Base-by-base conservation (phyloP, 805 yeast species). In the Hanseniaspora jakobsenii region DNA sequence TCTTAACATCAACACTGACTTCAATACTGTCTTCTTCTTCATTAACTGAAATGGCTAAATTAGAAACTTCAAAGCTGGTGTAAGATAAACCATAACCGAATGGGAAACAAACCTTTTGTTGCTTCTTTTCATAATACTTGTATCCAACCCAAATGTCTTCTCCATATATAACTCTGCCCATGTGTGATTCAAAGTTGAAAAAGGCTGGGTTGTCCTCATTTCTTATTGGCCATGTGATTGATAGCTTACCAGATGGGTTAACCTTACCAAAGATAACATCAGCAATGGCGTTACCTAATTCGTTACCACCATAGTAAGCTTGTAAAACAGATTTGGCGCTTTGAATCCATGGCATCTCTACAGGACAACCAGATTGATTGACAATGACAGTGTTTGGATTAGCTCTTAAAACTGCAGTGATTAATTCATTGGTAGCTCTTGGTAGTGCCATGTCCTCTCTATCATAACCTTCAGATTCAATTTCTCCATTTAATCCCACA, bases 81-180 rank as follows among this genome's bases (percentile, higher is more conserved):
- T 75, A 77, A 1, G 82, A 75, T 49, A 76, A 65, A 38, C 82
- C 82, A 52, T 58, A 66, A 4, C 82, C 82, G 57, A 77, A 78
- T 34, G 81, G 77, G 64, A 69, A 77, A 38, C 69, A 62, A 4
- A 72, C 75, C 22, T 65, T 64, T 32, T 57, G 60, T 49, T 69
- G 65, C 29, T 62, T 55, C 57, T 70, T 71, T 53, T 77, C 81
- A 57, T 73, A 78, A 61, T 61, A 73, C 48, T 75, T 63, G 63
- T 77, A 76, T 17, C 82, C 83, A 42, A 77, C 72, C 55, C 66
- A 77, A 36, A 77, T 71, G 53, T 76, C 81, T 56, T 78, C 84
- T 48, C 82, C 81, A 52, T 77, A 78, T 45, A 70, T 53, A 26
- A 69, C 73, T 42, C 69, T 60, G 35, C 81, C 80, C 53, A 66